phyloP scores from a whole-genome alignment of 176 grass and related monocot species.

The Saccharum spontaneum region DNA sequence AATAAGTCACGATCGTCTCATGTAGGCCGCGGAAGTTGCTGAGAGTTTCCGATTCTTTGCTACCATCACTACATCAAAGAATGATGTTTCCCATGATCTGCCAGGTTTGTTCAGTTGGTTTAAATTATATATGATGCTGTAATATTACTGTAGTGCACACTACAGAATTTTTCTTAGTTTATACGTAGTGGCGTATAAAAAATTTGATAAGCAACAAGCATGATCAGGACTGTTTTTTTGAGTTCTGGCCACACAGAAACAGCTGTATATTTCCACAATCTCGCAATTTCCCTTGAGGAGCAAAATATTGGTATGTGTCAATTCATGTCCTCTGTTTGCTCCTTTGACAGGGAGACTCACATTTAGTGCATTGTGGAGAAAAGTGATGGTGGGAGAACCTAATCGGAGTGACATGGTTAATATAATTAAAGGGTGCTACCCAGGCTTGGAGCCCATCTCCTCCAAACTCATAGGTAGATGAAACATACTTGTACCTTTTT shows the following conservation, averaged over 20 bases:
- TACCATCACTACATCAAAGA: slow-evolving; percentile 74
- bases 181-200: background rate
- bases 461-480: slow-evolving; percentile 67
- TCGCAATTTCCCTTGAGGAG: too few relatives aligned
- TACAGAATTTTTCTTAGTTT: background rate
- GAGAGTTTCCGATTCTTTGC: slow-evolving; percentile 87
- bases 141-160: background rate
- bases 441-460: slow-evolving; percentile 58
- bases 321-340: slow-evolving; percentile 20
- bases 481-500: slow-evolving; percentile 20
- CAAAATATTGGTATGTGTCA: too few relatives aligned
- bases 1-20: slow-evolving; percentile 20
- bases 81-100: slow-evolving; percentile 61
- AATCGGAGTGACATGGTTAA: slow-evolving; percentile 64
- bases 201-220: slow-evolving; percentile 5
- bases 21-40: slow-evolving; percentile 69
- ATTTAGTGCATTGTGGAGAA: slow-evolving; percentile 84
- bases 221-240: background rate
- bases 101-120: slow-evolving; percentile 58
- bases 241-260: background rate
- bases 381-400: slow-evolving; percentile 72
- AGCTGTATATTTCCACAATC: slow-evolving; percentile 11
- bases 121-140: background rate
- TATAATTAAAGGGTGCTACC: slow-evolving; percentile 82
- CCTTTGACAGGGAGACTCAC: slow-evolving; percentile 39